phyloP scores from a whole-genome alignment of 2,329 filamentous ascomycete genomes.

The Triangularia setosa region DNA sequence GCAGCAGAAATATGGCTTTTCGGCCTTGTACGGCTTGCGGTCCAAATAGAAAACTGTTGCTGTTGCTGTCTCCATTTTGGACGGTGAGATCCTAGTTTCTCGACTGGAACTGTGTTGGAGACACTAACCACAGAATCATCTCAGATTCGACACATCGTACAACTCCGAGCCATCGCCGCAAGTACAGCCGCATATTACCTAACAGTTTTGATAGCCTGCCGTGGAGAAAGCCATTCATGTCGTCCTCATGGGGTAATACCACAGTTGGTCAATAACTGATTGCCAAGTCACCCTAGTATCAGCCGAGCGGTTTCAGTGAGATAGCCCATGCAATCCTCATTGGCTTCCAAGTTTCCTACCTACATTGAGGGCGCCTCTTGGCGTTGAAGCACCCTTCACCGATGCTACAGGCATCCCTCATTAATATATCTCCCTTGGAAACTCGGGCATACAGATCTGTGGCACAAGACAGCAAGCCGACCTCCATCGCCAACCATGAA shows the following conservation, averaged over 20 bases:
- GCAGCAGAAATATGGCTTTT: neutral
- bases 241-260: neutral
- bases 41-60: neutral
- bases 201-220: neutral
- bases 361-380: neutral
- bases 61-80: neutral
- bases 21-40: neutral
- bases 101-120: no score
- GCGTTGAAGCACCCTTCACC: neutral
- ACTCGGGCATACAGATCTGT: neutral
- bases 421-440: neutral
- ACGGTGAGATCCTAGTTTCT: neutral
- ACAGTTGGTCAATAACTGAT: neutral
- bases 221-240: neutral
- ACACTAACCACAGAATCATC: neutral
- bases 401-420: neutral
- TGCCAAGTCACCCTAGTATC: neutral
- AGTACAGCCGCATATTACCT: neutral
- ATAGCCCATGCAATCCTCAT: neutral
- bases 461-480: neutral
- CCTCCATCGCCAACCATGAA: neutral
- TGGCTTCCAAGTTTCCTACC: neutral
- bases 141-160: neutral
- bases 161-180: neutral
- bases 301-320: neutral